Conservation (phyloP, 192 early-diverging fungal species). For the Phlyctochytrium bullatum region DNA sequence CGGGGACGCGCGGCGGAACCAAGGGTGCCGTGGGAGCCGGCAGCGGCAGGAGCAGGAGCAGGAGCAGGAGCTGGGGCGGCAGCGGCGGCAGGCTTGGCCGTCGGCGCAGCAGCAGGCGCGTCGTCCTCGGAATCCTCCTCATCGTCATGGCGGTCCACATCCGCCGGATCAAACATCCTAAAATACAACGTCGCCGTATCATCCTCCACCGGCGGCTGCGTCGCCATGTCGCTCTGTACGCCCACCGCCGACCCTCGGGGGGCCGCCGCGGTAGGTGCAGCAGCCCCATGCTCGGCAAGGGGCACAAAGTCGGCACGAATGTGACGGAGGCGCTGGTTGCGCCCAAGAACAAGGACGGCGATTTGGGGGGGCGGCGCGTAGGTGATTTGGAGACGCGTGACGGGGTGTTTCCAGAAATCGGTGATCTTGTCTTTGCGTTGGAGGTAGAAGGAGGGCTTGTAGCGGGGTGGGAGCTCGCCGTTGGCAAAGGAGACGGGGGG, state of each 20-base stretch:
- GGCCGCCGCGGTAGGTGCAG: neutral
- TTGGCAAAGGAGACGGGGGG: conserved; percentile 12
- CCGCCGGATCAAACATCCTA: too few relatives aligned
- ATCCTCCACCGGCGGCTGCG: neutral
- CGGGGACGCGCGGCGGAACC: neutral
- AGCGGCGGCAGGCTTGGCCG: too few relatives aligned
- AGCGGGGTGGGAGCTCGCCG: conserved; percentile 29
- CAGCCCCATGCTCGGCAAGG: neutral
- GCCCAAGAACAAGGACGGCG: conserved; percentile 16
- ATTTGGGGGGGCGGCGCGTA: conserved; percentile 27
- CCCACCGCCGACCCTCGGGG: neutral
- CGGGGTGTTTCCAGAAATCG: conserved; percentile 21
- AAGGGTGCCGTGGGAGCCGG: neutral
- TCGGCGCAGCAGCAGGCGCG: too few relatives aligned
- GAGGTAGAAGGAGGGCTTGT: conserved; percentile 23
- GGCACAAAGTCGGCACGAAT: conserved; percentile 30
- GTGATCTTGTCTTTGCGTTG: conserved; percentile 28
- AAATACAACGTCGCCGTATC: neutral
- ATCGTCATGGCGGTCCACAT: too few relatives aligned
- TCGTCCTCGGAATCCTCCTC: too few relatives aligned
- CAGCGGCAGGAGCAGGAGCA: neutral
- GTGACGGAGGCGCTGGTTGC: conserved; percentile 7
- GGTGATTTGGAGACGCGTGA: conserved; percentile 15
- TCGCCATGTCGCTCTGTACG: neutral
- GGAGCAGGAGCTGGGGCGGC: neutral